Evolutionary conservation across 2,329 filamentous ascomycete genomes (phyloP), one percentile per base, ranked within the genome.

Genomic region (Sarocladium strictum): DNA sequence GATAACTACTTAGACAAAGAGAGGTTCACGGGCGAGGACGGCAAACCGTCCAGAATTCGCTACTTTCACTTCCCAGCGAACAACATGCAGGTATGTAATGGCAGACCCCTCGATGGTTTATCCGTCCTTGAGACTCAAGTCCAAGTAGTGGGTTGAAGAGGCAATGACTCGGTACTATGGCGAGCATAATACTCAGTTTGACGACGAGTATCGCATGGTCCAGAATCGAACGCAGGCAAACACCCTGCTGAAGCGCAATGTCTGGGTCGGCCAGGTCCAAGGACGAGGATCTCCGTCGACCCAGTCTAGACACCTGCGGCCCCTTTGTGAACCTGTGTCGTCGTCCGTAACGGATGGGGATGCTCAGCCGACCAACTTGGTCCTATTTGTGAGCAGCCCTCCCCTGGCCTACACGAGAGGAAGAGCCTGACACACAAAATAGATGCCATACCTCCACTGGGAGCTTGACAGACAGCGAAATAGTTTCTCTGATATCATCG

Each of bases 371-470:
- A 50, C 53, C 40, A 67, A 67, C 23, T 24, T 67, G 4, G 65
- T 62, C 0, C 55, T 70, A 0, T 71, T 69, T 56, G 65, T 68
- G 58, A 33, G 63, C 60, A 19, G 17, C 15, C n/a, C 35, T n/a
- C 5, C n/a, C 9, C 9, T 38, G 5, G 17, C n/a, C n/a, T n/a
- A n/a, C n/a, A n/a, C n/a, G 15, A 38, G 6, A 38, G 9, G 12
- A 6, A 5, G 9, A 38, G 19, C 24, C 9, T 10, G 6, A 12
- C 7, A 45, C 41, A 24, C 3, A 14, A 35, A 0, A n/a, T 19
- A 73, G 70, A 69, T 72, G 65, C 70, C 70, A 1, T 73, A 67
- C 40, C 64, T 74, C 1, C 71, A 75, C 23, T 75, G 71, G 71
- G 72, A 75, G 32, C 71, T 66, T 0, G 68, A 71, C 10, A 61